Evolutionary conservation across 805 yeast species (phyloP).

Genomic region (Candida railenensis): DNA sequence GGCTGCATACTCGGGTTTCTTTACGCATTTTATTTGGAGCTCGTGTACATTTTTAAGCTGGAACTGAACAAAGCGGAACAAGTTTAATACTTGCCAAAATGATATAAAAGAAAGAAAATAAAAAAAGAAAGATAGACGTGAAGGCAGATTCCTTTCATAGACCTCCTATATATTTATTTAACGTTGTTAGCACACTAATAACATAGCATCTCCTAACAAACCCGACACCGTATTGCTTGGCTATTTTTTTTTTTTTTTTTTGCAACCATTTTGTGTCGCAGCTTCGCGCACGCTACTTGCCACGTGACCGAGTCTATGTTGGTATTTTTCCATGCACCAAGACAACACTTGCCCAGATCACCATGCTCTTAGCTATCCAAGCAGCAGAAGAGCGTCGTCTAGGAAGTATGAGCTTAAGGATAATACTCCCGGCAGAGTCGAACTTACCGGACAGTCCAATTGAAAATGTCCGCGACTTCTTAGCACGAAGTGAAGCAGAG

Average conservation of each 20-base stretch:
- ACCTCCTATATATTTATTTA: neutral
- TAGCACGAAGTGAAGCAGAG: slow-evolving; percentile 1
- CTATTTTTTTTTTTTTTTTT: neutral
- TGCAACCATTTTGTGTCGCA: too few relatives aligned
- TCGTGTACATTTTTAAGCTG: neutral
- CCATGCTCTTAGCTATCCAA: too few relatives aligned
- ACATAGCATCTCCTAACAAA: too few relatives aligned
- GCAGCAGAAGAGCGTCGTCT: too few relatives aligned
- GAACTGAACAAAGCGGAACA: neutral
- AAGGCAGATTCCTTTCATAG: neutral
- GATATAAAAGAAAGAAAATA: neutral
- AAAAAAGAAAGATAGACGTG: too few relatives aligned
- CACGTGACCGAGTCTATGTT: neutral
- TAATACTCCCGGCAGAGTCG: slow-evolving; percentile 7
- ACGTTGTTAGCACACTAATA: too few relatives aligned
- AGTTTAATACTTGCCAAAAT: neutral
- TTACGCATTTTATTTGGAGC: slow-evolving; percentile 9
- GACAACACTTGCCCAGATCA: neutral
- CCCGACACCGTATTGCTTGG: too few relatives aligned
- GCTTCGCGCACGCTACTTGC: too few relatives aligned
- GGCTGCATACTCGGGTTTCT: slow-evolving; percentile 32
- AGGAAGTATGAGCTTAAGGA: slow-evolving; percentile 9
- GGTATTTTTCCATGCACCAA: neutral
- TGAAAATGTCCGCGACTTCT: neutral
- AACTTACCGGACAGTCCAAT: neutral